Evolutionary conservation across 139 green algal genomes (phyloP), one percentile per base, ranked within the genome.

Genomic region (Chlamydomonas incerta): DNA sequence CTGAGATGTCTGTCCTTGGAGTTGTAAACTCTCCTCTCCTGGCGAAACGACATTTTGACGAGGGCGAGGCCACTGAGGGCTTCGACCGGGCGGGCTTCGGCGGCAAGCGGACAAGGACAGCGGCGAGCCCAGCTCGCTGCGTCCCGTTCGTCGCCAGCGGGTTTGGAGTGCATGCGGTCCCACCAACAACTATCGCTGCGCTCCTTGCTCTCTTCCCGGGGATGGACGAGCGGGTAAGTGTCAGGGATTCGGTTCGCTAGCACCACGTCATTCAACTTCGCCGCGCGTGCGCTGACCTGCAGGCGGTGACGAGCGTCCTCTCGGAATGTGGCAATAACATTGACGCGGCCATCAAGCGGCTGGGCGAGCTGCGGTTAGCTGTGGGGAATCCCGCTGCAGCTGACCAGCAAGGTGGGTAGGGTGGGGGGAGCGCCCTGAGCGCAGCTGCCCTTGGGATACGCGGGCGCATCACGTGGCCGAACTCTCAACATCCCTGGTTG

Each of bases 311-410:
- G 3, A 87, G 87, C 21, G 93, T 96, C 5, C 88, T 97, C 17
- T 72, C 87, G 29, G 91, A 94, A 41, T 98, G 91, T 75, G 95
- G 94, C 9, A 83, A 95, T 50, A 94, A 97, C 79, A 95, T 98
- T 68, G 94, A 98, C 76, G 93, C 90, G 33, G 94, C 95, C 15
- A 97, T 98, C 70, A 90, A 91, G 69, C 91, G 91, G 20, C 87
- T 98, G 33, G 92, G 82, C 6, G 83, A 95, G 72, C 86, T 98
- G 80, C 90, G 87, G 9, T 87, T 97, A 1, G 47, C 15, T 29
- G 74, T 18, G 15, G 68, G 33, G 14, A 76, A 86, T 50, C 75
- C 63, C 60, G 35, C 81, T 67, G 65, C 66, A 65, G 62, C 73
- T 15, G 62, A 2, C 11, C 18, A 68, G 52, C 74, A 29, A 50